Conservation (phyloP, 2,329 filamentous ascomycete genomes). For the Trichoderma koningiopsis region DNA sequence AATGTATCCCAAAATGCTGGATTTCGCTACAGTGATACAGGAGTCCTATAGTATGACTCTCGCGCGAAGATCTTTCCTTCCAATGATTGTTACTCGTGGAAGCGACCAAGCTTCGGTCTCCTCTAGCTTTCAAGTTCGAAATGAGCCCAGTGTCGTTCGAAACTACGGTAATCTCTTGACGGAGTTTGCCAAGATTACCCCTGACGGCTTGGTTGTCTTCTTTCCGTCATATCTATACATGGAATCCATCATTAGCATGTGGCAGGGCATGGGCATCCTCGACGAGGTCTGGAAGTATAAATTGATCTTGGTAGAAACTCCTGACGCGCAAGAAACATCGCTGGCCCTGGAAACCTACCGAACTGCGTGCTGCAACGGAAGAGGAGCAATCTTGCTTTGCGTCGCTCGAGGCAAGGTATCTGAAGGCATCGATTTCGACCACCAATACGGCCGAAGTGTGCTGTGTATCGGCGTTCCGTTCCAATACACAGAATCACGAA, state of each 20-base stretch:
- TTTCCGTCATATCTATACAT: constrained; percentile 99
- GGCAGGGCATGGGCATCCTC: constrained; percentile 97
- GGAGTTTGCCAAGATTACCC: constrained; percentile 94
- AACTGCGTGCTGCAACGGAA: constrained; percentile 95
- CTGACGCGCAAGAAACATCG: constrained; percentile 95
- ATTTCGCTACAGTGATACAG: constrained; percentile 88
- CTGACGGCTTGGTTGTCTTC: constrained; percentile 98
- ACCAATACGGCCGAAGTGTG: constrained; percentile 95
- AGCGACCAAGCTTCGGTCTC: constrained; percentile 93
- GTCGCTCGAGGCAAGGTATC: constrained; percentile 97
- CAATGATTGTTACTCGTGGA: constrained; percentile 95
- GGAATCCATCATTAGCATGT: constrained; percentile 98
- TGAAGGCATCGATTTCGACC: constrained; percentile 98
- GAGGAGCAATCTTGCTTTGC: constrained; percentile 89
- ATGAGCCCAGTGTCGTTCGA: constrained; percentile 93
- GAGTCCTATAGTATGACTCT: constrained; percentile 98
- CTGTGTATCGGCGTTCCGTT: constrained; percentile 96
- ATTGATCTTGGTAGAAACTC: constrained; percentile 94
- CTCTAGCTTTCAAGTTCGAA: constrained; percentile 91
- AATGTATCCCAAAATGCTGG: constrained; percentile 99
- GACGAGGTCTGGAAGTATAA: constrained; percentile 99
- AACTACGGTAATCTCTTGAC: constrained; percentile 94
- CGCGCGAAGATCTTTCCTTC: constrained; percentile 89
- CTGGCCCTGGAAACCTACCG: constrained; percentile 94
- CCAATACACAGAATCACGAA: constrained; percentile 97